phyloP scores from a whole-genome alignment of 2,329 filamentous ascomycete genomes.

The Colletotrichum noveboracense region DNA sequence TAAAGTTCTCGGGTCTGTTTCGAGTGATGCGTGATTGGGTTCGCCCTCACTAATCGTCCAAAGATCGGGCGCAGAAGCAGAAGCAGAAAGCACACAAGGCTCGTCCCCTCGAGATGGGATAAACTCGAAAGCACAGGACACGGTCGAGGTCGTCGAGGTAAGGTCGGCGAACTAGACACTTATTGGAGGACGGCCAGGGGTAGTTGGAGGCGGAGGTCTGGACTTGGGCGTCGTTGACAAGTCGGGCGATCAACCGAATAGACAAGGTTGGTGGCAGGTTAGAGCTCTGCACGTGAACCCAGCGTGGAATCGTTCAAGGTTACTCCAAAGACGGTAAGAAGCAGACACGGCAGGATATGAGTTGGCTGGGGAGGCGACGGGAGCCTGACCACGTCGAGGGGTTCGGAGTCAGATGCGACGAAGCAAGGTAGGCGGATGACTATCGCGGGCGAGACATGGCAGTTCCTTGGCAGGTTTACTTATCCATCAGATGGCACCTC shows the following conservation, averaged over 20 bases:
- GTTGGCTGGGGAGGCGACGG: not conserved
- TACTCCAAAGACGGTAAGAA: not conserved
- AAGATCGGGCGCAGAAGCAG: not conserved
- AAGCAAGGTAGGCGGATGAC: conserved; percentile 14
- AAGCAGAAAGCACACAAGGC: not conserved
- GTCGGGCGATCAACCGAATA: not conserved
- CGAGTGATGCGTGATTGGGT: not conserved
- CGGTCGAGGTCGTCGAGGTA: not conserved
- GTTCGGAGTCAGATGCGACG: conserved; percentile 16
- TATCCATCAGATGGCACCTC: not conserved
- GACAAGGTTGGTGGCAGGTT: not conserved
- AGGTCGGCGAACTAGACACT: not conserved
- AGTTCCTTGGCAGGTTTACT: conserved; percentile 1
- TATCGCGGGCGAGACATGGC: conserved; percentile 17
- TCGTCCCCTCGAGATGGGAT: not conserved
- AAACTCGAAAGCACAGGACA: not conserved
- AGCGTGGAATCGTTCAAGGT: not conserved
- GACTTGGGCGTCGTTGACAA: not conserved
- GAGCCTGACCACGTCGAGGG: not conserved
- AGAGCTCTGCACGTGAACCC: not conserved
- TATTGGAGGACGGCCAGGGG: not conserved
- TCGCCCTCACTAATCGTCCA: not conserved
- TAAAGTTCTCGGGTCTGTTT: conserved; percentile 7
- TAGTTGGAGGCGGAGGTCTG: not conserved
- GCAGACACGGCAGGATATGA: not conserved